Evolutionary conservation across 768 basidiomycete species (phyloP).

Genomic region (Postia placenta): DNA sequence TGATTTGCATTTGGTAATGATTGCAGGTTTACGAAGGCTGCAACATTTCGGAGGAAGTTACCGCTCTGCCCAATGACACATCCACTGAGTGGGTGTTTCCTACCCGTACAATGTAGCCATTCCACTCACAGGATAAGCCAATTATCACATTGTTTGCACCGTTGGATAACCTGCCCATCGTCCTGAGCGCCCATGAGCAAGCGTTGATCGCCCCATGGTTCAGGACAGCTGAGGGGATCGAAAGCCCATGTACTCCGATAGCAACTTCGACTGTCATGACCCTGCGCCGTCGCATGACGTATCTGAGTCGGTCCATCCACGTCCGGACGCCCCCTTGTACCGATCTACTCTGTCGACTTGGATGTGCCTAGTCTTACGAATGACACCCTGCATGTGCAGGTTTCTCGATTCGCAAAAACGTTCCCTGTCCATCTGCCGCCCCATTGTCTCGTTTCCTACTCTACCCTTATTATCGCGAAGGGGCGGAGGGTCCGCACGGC

Average conservation of each 20-base stretch:
- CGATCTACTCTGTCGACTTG: slow-evolving; percentile 6
- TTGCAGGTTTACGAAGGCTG: slow-evolving; percentile 35
- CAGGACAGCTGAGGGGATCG: too few relatives aligned
- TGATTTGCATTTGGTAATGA: slow-evolving; percentile 25
- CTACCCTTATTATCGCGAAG: slow-evolving; percentile 37
- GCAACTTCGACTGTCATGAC: too few relatives aligned
- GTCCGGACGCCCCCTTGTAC: not conserved
- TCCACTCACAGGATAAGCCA: too few relatives aligned
- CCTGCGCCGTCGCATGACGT: too few relatives aligned
- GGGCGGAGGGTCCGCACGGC: slow-evolving; percentile 30
- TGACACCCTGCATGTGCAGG: slow-evolving; percentile 38
- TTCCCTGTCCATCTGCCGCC: slow-evolving; percentile 28
- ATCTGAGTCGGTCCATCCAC: too few relatives aligned
- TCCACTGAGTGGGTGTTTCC: slow-evolving; percentile 26
- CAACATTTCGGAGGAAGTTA: slow-evolving; percentile 33
- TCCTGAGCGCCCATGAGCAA: too few relatives aligned
- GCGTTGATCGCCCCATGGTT: too few relatives aligned
- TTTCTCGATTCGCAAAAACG: slow-evolving; percentile 37
- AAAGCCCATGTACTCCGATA: too few relatives aligned
- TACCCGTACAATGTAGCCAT: too few relatives aligned
- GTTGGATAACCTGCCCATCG: too few relatives aligned
- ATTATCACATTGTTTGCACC: too few relatives aligned
- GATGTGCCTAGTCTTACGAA: slow-evolving; percentile 37
- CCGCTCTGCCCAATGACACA: slow-evolving; percentile 33
- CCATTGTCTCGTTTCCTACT: slow-evolving; percentile 16